Conservation (phyloP, 176 grass and related monocot species). For the Rhynchospora breviuscula region DNA sequence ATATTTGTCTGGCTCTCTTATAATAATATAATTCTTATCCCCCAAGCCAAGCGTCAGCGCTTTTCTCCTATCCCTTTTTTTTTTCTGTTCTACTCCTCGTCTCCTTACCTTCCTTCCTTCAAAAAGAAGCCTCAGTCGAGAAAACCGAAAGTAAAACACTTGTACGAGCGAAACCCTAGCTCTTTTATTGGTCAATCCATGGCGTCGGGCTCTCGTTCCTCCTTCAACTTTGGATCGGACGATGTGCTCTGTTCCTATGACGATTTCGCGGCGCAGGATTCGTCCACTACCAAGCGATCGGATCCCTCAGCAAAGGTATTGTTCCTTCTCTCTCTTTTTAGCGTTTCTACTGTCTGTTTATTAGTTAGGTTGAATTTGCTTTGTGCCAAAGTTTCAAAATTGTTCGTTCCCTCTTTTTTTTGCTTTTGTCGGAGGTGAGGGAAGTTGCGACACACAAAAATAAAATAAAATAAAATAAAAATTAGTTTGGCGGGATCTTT, state of each 20-base stretch:
- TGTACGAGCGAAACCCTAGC: constrained; percentile 24
- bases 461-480: too few relatives aligned
- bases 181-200: constrained; percentile 12
- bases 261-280: constrained; percentile 32
- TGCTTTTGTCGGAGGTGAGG: background rate
- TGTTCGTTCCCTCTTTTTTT: background rate
- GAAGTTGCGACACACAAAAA: background rate
- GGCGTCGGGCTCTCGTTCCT: constrained; percentile 35
- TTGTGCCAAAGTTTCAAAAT: background rate
- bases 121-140: background rate
- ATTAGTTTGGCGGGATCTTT: background rate
- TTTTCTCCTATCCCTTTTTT: background rate
- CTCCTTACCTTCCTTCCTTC: constrained; percentile 8
- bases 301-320: constrained; percentile 37
- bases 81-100: constrained; percentile 5
- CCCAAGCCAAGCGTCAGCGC: background rate
- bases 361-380: background rate
- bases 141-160: background rate
- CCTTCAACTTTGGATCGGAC: constrained; percentile 42
- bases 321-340: background rate
- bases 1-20: background rate
- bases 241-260: constrained; percentile 48
- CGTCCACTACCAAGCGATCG: constrained; percentile 29
- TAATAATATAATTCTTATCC: constrained; percentile 14
- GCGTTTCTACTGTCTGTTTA: background rate